Evolutionary conservation across 768 basidiomycete species (phyloP).

Genomic region (Xerocomellus intermedius): DNA sequence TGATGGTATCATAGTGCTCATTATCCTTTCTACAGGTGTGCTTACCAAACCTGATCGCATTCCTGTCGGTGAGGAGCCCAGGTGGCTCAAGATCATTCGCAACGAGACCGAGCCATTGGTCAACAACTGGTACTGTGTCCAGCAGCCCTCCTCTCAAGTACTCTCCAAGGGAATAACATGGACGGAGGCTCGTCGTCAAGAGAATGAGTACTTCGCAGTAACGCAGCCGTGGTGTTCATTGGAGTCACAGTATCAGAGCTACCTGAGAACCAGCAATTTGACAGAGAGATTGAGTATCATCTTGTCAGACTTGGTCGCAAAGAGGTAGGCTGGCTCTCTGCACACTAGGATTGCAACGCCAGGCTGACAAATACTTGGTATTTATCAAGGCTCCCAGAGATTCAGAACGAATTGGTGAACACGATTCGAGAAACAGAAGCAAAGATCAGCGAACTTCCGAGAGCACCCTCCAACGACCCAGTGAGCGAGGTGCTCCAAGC

Average conservation of each 20-base stretch:
- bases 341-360: too few relatives aligned
- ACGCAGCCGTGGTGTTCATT: constrained; percentile 52
- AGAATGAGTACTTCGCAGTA: constrained; percentile 52
- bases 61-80: constrained; percentile 12
- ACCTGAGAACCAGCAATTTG: constrained; percentile 55
- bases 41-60: constrained; percentile 72
- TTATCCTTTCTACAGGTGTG: constrained; percentile 44
- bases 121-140: constrained; percentile 35
- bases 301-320: constrained; percentile 58
- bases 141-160: constrained; percentile 31
- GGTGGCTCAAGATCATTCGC: constrained; percentile 54
- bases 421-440: constrained; percentile 39
- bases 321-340: constrained; percentile 42
- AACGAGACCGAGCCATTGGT: constrained; percentile 39
- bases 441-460: neutral
- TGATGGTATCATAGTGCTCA: neutral
- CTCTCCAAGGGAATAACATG: constrained; percentile 37
- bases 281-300: constrained; percentile 55
- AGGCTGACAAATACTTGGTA: too few relatives aligned
- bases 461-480: neutral
- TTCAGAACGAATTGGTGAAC: constrained; percentile 53
- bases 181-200: constrained; percentile 54
- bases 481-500: neutral
- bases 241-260: constrained; percentile 47
- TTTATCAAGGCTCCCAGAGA: constrained; percentile 52